Evolutionary conservation across 192 early-diverging fungal genomes (phyloP).

Genomic region (Umbelopsis sp.): DNA sequence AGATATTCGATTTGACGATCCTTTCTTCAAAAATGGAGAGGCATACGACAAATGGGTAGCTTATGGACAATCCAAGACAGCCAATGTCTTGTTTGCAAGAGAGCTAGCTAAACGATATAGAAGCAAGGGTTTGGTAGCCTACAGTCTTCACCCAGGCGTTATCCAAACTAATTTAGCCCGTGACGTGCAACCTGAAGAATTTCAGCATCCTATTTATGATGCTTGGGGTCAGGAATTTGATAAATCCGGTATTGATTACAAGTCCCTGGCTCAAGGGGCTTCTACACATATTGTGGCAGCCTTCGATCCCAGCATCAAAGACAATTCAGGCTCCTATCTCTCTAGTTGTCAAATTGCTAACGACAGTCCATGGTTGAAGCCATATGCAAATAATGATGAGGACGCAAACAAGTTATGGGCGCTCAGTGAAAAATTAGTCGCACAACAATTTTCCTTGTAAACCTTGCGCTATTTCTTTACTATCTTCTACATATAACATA

Average conservation of each 20-base stretch:
- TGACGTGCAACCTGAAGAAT: neutral
- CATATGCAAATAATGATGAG: neutral
- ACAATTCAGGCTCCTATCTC: neutral
- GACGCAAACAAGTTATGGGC: neutral
- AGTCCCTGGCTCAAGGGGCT: no score
- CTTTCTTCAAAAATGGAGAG: neutral
- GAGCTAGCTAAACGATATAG: conserved; percentile 1
- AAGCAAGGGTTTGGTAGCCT: neutral
- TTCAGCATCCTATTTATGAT: neutral
- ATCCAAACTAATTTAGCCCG: neutral
- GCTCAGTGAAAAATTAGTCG: neutral
- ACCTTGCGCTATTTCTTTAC: no score
- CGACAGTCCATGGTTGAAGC: neutral
- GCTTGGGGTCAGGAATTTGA: no score
- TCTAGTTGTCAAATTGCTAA: neutral
- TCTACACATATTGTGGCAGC: neutral
- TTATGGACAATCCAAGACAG: conserved; percentile 40
- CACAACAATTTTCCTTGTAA: no score
- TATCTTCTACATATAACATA: no score
- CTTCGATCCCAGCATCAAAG: neutral
- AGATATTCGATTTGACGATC: conserved; percentile 9
- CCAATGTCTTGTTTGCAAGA: conserved; percentile 52
- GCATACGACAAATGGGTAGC: neutral
- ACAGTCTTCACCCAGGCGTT: conserved; percentile 4
- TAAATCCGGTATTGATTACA: no score